phyloP scores from a whole-genome alignment of 768 basidiomycete genomes.

The Asterophora parasitica region DNA sequence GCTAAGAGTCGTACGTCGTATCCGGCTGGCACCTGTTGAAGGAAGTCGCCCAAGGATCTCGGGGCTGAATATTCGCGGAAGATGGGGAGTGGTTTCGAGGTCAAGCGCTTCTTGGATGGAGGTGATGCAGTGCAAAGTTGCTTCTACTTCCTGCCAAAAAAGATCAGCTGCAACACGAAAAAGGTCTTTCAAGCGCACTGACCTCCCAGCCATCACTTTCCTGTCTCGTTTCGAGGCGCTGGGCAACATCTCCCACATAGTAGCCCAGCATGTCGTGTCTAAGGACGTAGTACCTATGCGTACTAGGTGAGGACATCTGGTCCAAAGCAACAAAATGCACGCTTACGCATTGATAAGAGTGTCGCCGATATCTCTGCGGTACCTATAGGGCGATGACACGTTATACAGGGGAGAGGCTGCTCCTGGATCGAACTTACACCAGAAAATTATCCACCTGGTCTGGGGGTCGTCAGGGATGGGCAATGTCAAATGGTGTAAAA shows the following conservation, averaged over 20 bases:
- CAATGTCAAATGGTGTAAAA: no score
- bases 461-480: conserved; percentile 19
- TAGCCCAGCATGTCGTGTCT: conserved; percentile 77
- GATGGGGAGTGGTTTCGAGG: conserved; percentile 44
- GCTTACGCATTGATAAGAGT: conserved; percentile 84
- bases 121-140: conserved; percentile 79
- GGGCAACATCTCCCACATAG: conserved; percentile 57
- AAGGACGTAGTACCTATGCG: conserved; percentile 78
- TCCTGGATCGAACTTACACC: conserved; percentile 44
- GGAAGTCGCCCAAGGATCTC: conserved; percentile 69
- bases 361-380: conserved; percentile 83
- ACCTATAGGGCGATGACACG: conserved; percentile 36
- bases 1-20: conserved; percentile 69
- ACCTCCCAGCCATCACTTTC: conserved; percentile 74
- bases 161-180: not conserved
- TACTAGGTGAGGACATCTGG: not conserved
- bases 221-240: conserved; percentile 42
- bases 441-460: conserved; percentile 79
- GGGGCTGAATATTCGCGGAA: conserved; percentile 65
- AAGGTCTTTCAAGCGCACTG: conserved; percentile 7
- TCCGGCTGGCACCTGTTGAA: conserved; percentile 52
- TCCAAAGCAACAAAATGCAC: not conserved
- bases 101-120: conserved; percentile 84
- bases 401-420: not conserved
- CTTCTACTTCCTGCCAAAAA: conserved; percentile 68